Evolutionary conservation across 2,329 filamentous ascomycete species (phyloP).

Genomic region (Curvularia sp.): DNA sequence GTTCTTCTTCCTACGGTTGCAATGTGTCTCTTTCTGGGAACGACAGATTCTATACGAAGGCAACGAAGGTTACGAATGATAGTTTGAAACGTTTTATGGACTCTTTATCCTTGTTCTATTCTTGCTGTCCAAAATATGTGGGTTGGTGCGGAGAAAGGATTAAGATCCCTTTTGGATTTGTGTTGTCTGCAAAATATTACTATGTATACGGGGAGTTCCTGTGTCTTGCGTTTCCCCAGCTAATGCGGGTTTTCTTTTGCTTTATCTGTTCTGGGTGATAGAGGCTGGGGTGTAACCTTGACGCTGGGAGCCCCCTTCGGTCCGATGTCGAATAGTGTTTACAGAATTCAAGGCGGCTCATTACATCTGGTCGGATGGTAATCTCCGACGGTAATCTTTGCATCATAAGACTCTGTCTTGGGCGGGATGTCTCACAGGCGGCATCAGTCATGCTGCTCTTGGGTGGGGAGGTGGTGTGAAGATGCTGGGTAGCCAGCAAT

Average conservation of each 20-base stretch:
- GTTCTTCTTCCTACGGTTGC: neutral
- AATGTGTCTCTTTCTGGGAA: neutral
- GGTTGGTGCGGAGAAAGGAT: neutral
- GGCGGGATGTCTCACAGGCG: neutral
- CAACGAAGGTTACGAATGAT: neutral
- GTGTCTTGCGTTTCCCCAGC: neutral
- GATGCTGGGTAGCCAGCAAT: too few species aligned
- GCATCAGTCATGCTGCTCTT: neutral
- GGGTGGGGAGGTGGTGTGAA: neutral
- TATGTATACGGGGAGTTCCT: neutral
- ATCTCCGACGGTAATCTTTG: too few species aligned
- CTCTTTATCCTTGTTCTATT: neutral
- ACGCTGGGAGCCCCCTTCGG: too few species aligned
- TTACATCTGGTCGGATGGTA: too few species aligned
- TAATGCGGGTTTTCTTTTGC: neutral
- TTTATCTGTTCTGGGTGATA: too few species aligned
- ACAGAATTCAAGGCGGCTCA: too few species aligned
- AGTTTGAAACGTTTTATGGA: neutral
- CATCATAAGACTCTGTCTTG: neutral
- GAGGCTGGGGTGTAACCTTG: too few species aligned
- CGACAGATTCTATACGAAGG: conserved; percentile 3
- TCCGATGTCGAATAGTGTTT: too few species aligned
- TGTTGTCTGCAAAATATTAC: too few species aligned
- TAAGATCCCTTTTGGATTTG: too few species aligned
- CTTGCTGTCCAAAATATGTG: neutral